Conservation (phyloP, 192 early-diverging fungal species). For the Lobulomyces angularis region DNA sequence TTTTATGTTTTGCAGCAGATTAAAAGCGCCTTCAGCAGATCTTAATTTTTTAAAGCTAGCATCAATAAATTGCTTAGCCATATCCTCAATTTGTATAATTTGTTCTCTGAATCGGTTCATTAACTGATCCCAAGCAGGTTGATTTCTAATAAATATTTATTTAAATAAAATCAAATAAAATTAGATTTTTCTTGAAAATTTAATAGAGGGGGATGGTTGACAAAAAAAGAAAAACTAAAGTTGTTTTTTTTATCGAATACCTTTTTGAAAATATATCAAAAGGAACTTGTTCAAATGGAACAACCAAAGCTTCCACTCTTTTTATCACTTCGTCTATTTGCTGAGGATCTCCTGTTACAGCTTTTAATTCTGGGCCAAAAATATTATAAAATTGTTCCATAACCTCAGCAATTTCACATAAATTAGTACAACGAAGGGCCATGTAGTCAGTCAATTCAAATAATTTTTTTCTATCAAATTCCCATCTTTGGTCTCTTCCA, state of each 20-base stretch:
- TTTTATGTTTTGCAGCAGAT: conserved; percentile 52
- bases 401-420: conserved; percentile 49
- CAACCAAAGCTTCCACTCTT: conserved; percentile 42
- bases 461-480: conserved; percentile 52
- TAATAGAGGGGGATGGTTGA: no score
- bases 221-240: no score
- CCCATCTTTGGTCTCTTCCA: conserved; percentile 53
- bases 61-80: conserved; percentile 57
- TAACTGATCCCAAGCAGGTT: conserved; percentile 41
- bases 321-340: conserved; percentile 58
- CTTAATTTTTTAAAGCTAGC: conserved; percentile 49
- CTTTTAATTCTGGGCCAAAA: conserved; percentile 53
- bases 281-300: conserved; percentile 43
- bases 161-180: background rate
- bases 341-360: conserved; percentile 53
- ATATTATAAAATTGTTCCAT: conserved; percentile 59
- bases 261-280: conserved; percentile 51
- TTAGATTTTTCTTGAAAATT: no score
- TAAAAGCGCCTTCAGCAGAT: conserved; percentile 52
- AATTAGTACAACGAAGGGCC: conserved; percentile 43
- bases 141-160: conserved; percentile 18
- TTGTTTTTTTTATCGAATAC: conserved; percentile 16
- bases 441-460: conserved; percentile 59
- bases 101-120: conserved; percentile 54
- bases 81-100: conserved; percentile 52